phyloP scores from a whole-genome alignment of 257 asterid species.

The Solanum chilense region DNA sequence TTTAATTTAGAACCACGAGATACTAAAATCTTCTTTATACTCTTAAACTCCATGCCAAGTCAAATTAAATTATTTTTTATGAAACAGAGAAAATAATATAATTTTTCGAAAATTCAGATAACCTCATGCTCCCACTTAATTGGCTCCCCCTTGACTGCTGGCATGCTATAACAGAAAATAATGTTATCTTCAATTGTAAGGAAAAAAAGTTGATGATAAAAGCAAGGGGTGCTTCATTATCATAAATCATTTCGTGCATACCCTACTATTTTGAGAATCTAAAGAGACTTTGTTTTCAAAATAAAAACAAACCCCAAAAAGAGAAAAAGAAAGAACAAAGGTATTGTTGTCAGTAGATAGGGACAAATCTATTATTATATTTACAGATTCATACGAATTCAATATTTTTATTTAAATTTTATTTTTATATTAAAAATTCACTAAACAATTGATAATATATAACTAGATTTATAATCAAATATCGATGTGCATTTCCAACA shows the following conservation, averaged over 20 bases:
- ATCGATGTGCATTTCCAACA: neutral
- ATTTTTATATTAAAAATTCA: too few species aligned
- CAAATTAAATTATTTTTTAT: too few species aligned
- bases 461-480: too few species aligned
- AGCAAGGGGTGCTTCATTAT: neutral
- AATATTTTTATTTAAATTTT: neutral
- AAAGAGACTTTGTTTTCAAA: neutral
- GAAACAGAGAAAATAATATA: too few species aligned
- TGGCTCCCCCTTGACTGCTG: neutral
- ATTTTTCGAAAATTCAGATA: too few species aligned
- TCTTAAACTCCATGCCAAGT: too few species aligned
- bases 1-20: too few species aligned
- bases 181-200: neutral
- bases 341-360: neutral
- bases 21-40: too few species aligned
- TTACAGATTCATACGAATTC: accelerated
- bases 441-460: too few species aligned
- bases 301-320: neutral
- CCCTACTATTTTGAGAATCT: neutral
- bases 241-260: neutral
- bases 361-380: neutral
- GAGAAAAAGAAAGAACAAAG: neutral
- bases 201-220: neutral
- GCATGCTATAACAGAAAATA: neutral
- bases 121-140: too few species aligned